phyloP scores from a whole-genome alignment of 1,284 basidiomycete species.

The Xerocomus amazonicus region DNA sequence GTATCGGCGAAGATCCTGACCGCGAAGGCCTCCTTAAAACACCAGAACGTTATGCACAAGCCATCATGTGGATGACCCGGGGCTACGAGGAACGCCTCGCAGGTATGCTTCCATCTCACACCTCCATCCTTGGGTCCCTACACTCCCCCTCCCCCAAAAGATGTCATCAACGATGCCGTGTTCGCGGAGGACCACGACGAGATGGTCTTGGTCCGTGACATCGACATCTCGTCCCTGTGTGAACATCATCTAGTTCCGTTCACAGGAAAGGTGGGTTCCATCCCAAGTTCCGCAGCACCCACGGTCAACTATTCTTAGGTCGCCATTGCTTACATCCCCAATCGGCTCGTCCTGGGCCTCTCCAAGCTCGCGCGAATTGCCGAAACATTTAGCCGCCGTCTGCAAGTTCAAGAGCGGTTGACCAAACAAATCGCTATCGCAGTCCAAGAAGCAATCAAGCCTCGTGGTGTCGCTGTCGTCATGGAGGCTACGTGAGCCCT shows the following conservation, averaged over 20 bases:
- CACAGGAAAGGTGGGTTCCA: slow-evolving; percentile 82
- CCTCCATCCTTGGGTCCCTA: slow-evolving; percentile 6
- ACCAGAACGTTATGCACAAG: slow-evolving; percentile 95
- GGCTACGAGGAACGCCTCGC: slow-evolving; percentile 95
- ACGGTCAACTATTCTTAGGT: slow-evolving; percentile 41
- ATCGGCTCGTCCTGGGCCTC: slow-evolving; percentile 92
- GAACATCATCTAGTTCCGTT: slow-evolving; percentile 99
- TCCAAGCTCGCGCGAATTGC: slow-evolving; percentile 97
- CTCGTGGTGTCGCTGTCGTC: slow-evolving; percentile 97
- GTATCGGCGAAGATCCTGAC: slow-evolving; percentile 97
- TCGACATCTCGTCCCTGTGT: slow-evolving; percentile 95
- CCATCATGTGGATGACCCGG: slow-evolving; percentile 98
- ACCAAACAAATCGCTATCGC: slow-evolving; percentile 98
- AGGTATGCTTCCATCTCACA: slow-evolving; percentile 45
- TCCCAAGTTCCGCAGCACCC: slow-evolving; percentile 17
- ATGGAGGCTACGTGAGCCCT: slow-evolving; percentile 91
- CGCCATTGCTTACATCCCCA: slow-evolving; percentile 91
- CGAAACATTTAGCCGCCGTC: slow-evolving; percentile 92
- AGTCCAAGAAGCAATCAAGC: slow-evolving; percentile 95
- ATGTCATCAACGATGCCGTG: slow-evolving; percentile 98
- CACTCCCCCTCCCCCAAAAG: slow-evolving; percentile 37
- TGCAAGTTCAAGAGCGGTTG: slow-evolving; percentile 97
- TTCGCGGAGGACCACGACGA: slow-evolving; percentile 99
- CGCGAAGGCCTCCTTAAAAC: slow-evolving; percentile 89
- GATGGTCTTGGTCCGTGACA: slow-evolving; percentile 98